Conservation (phyloP, 2,329 filamentous ascomycete genomes). For the Helotiales sp. region DNA sequence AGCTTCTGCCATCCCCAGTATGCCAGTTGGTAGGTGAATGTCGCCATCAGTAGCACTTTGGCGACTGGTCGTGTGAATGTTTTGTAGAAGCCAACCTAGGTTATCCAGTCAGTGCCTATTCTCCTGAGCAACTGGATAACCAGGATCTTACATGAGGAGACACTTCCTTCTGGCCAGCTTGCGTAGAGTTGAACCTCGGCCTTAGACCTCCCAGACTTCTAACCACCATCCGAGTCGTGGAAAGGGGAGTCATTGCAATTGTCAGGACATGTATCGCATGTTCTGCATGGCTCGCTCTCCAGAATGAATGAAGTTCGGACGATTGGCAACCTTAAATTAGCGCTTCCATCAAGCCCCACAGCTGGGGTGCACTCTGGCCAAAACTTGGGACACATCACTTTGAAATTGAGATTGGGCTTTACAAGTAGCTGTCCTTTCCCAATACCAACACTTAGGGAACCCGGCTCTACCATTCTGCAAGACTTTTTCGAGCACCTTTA, state of each 20-base stretch:
- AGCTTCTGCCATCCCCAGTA: conserved; percentile 77
- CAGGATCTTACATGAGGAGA: conserved; percentile 18
- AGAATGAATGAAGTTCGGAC: neutral
- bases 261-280: neutral
- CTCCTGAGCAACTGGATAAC: neutral
- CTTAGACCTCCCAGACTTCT: neutral
- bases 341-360: neutral
- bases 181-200: conserved; percentile 12
- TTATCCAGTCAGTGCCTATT: neutral
- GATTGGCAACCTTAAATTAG: neutral
- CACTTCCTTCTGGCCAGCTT: conserved; percentile 13
- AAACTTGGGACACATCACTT: conserved; percentile 4
- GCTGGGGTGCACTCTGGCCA: conserved; percentile 1
- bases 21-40: conserved; percentile 75
- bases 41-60: conserved; percentile 72
- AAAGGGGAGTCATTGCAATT: neutral
- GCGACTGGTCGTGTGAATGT: conserved; percentile 71
- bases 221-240: neutral
- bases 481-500: no score
- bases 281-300: no score
- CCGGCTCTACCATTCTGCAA: neutral
- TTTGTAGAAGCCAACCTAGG: conserved; percentile 68
- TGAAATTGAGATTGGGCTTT: neutral
- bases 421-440: neutral
- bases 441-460: neutral